Evolutionary conservation across 164 flowering plant genomes (phyloP), one percentile per base, ranked within the genome.

Genomic region (Paratinospora sagittata): DNA sequence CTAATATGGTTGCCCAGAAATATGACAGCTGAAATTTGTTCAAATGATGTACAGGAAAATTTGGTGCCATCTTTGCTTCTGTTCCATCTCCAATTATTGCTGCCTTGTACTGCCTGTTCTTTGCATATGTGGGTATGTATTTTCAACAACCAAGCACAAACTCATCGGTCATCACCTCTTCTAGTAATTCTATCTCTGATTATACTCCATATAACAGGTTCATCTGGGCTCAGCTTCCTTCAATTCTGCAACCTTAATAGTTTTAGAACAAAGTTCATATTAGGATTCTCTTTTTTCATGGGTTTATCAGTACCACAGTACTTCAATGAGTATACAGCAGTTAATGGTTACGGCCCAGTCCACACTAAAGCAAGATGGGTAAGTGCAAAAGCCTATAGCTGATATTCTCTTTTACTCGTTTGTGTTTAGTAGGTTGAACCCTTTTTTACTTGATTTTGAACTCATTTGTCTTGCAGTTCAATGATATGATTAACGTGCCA

Each of bases 221-320:
- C 91, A 6, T 92, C 77, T 49, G 98, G 98, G 64, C 81, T 92
- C 52, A 90, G 97, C 78, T 89, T 85, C 71, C 98, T 95, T 70
- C 99, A 95, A 74, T 95, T 92, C 85, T 90, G 97, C 84, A 90
- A 95, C 75, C 90, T 95, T 52, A 95, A 95, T 85, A 92, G 95
- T 78, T 92, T 95, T 82, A 80, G 97, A 63, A 87, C 86, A n/a
- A 92, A 86, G 78, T 90, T 95, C 84, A 84, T 95, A 69, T 68
- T 92, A 30, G 99, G 97, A 17, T 89, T 95, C 84, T 95, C 98
- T 0, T 30, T 95, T 67, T 95, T 95, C 84, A 66, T 95, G 81
- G 98, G 98, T 52, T 78, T 95, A 62, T 95, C 98, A 0, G 82
- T 95, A 34, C 91, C 98, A 26, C 97, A 95, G 75, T 95, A 92